Percentiles rank a stretch among this genome's conserved stretches.
Conservation (phyloP, 495 filamentous ascomycete genomes). For the Tuber indicum region DNA sequence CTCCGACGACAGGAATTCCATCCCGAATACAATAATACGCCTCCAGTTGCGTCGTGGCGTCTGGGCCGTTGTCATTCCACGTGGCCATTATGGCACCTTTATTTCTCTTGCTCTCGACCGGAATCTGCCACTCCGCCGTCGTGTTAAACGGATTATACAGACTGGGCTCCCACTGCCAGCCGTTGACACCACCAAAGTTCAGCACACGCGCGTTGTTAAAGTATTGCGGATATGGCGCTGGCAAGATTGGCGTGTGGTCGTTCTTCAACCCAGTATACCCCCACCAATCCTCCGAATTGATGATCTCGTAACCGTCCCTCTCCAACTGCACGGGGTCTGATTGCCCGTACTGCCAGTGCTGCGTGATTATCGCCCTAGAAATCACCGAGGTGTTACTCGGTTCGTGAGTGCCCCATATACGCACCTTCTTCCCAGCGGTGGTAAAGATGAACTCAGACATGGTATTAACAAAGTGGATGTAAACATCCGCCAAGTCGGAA, state of each 20-base stretch:
- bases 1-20: constrained; percentile 49
- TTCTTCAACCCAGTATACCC: constrained; percentile 54
- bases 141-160: constrained; percentile 49
- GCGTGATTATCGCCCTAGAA: constrained; percentile 47
- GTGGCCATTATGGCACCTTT: constrained; percentile 52
- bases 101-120: constrained; percentile 40
- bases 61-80: constrained; percentile 55
- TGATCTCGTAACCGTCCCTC: constrained; percentile 45
- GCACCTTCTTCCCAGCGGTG: constrained; percentile 47
- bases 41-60: constrained; percentile 53
- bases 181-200: constrained; percentile 46
- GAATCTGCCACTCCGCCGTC: constrained; percentile 43
- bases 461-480: constrained; percentile 52
- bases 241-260: constrained; percentile 50
- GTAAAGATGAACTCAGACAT: constrained; percentile 47
- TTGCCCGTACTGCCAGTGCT: constrained; percentile 56
- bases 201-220: constrained; percentile 50
- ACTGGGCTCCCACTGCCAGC: constrained; percentile 51
- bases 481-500: constrained; percentile 48
- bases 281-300: constrained; percentile 57
- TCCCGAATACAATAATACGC: constrained; percentile 51
- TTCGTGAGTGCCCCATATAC: constrained; percentile 54
- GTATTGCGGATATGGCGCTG: constrained; percentile 52
- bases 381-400: constrained; percentile 45
- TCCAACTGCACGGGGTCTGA: constrained; percentile 50